phyloP scores from a whole-genome alignment of 2,329 filamentous ascomycete species.

The Knoxdaviesia capensis region DNA sequence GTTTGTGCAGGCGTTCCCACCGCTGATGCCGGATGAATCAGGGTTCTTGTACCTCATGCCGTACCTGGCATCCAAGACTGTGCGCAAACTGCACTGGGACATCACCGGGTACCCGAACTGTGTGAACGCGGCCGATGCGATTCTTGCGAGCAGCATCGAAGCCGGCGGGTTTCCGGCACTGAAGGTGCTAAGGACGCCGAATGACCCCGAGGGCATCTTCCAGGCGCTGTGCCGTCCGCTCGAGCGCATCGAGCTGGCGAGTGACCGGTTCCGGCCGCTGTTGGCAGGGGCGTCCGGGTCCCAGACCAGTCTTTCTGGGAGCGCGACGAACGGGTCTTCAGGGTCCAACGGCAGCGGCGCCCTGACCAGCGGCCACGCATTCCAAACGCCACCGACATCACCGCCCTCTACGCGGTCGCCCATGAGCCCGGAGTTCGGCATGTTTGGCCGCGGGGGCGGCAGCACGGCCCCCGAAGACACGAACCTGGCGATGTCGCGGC shows the following conservation, averaged over 20 bases:
- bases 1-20: constrained; percentile 32
- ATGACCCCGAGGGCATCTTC: constrained; percentile 48
- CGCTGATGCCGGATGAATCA: constrained; percentile 32
- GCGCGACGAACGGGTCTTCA: constrained; percentile 1
- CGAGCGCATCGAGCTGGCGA: constrained; percentile 29
- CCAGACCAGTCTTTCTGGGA: constrained; percentile 7
- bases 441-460: constrained; percentile 1
- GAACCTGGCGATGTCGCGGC: constrained; percentile 30
- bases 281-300: constrained; percentile 6
- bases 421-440: constrained; percentile 14
- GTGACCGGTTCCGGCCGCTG: constrained; percentile 21
- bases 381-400: background rate
- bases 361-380: constrained; percentile 6
- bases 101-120: constrained; percentile 28
- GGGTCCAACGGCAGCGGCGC: constrained; percentile 1
- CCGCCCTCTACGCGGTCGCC: constrained; percentile 9
- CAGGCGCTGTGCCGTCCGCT: constrained; percentile 48
- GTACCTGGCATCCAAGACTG: constrained; percentile 34
- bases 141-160: constrained; percentile 42
- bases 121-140: constrained; percentile 31
- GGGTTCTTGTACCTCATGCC: constrained; percentile 41
- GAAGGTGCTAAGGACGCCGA: constrained; percentile 37
- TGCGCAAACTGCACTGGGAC: constrained; percentile 42
- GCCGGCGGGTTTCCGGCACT: constrained; percentile 43
- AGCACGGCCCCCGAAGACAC: constrained; percentile 13